These are phyloP conservation scores for Talaromyces sp. DNA, from an alignment of 2,329 filamentous ascomycete genomes.

Conservation along the genomic window DNA sequence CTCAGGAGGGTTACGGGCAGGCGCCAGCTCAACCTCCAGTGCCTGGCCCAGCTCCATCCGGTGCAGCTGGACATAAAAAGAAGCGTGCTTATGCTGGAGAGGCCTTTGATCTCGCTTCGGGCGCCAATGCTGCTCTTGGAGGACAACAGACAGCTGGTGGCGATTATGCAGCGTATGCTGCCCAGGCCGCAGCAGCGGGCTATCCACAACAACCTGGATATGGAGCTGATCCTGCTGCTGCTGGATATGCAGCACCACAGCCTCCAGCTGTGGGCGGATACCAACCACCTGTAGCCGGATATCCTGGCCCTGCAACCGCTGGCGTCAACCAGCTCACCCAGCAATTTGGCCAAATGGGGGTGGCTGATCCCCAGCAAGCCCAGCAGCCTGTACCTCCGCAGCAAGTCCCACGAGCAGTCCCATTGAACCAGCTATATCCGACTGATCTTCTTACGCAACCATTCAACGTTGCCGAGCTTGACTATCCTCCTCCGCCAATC, in stretches of 20 bases:
- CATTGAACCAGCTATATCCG: slow-evolving; percentile 82
- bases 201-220: slow-evolving; percentile 42
- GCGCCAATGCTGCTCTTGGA: slow-evolving; percentile 67
- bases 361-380: slow-evolving; percentile 55
- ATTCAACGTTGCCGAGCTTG: slow-evolving; percentile 88
- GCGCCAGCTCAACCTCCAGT: slow-evolving; percentile 32
- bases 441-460: slow-evolving; percentile 88
- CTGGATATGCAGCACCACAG: slow-evolving; percentile 22
- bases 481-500: slow-evolving; percentile 84
- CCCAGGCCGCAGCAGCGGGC: slow-evolving; percentile 45
- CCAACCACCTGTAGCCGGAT: slow-evolving; percentile 63
- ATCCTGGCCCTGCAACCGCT: slow-evolving; percentile 52
- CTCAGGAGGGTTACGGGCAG: slow-evolving; percentile 47
- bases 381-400: slow-evolving; percentile 40
- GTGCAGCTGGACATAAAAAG: slow-evolving; percentile 53
- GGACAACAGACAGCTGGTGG: slow-evolving; percentile 49
- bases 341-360: slow-evolving; percentile 74
- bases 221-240: slow-evolving; percentile 35
- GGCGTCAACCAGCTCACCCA: slow-evolving; percentile 70
- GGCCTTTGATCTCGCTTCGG: slow-evolving; percentile 86
- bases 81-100: slow-evolving; percentile 92
- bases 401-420: slow-evolving; percentile 46
- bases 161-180: slow-evolving; percentile 59
- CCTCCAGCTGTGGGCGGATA: slow-evolving; percentile 52
- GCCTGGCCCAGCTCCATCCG: slow-evolving; percentile 28